Evolutionary conservation across 805 yeast species (phyloP).

Genomic region (Sugiyamaella marilandica): DNA sequence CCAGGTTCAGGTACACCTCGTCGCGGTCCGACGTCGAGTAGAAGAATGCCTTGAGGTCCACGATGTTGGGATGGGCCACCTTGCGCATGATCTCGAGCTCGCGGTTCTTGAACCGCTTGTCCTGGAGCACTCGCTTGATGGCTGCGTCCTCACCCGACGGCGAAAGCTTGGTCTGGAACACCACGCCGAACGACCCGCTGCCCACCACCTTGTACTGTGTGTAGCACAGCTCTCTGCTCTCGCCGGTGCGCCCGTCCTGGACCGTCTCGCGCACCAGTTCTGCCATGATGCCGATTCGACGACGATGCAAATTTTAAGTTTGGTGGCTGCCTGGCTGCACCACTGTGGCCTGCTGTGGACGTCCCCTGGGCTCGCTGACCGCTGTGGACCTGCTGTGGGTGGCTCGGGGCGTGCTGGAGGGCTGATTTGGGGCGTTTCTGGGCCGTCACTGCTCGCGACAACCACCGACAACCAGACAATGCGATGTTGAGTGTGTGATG

Average conservation of each 20-base stretch:
- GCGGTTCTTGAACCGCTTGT: constrained; percentile 90
- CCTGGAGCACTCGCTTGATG: constrained; percentile 93
- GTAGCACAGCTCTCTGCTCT: constrained; percentile 58
- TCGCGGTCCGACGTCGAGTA: constrained; percentile 71
- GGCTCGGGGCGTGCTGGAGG: too few species aligned
- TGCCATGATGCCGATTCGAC: constrained; percentile 13
- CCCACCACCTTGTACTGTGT: constrained; percentile 89
- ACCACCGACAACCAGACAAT: not conserved
- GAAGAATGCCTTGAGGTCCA: constrained; percentile 80
- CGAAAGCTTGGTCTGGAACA: constrained; percentile 76
- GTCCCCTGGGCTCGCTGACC: too few species aligned
- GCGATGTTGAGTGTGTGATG: not conserved
- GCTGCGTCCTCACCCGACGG: constrained; percentile 82
- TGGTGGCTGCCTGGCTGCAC: too few species aligned
- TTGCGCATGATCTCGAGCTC: constrained; percentile 94
- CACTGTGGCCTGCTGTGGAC: too few species aligned
- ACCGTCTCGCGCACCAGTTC: constrained; percentile 55
- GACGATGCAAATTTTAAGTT: not conserved
- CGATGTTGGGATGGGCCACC: constrained; percentile 80
- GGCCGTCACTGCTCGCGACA: not conserved
- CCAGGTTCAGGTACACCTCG: constrained; percentile 81
- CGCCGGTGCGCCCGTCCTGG: constrained; percentile 67
- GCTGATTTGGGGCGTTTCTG: too few species aligned
- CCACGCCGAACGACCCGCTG: constrained; percentile 99
- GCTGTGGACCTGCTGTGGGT: too few species aligned